Conservation (phyloP, 2,329 filamentous ascomycete species). For the Sclerotinia spermophila region DNA sequence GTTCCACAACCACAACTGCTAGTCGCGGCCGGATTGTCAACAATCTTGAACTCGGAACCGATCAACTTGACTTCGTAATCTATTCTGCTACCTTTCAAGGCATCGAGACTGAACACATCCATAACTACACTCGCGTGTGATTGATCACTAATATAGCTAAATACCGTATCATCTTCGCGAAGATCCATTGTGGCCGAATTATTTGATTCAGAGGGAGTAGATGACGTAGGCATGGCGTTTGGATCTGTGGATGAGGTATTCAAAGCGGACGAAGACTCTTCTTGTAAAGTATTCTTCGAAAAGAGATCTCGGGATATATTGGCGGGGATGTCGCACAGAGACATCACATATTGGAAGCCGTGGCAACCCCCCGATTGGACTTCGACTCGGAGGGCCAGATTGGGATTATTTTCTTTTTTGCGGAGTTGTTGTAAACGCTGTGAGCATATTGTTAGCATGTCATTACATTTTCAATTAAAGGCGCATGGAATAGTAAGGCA, state of each 20-base stretch:
- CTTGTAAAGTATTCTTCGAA: not conserved
- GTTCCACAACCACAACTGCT: slow-evolving; percentile 97
- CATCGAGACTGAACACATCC: slow-evolving; percentile 79
- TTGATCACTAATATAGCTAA: slow-evolving; percentile 59
- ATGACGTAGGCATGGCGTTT: slow-evolving; percentile 21
- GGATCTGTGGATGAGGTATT: slow-evolving; percentile 26
- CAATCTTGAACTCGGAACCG: slow-evolving; percentile 91
- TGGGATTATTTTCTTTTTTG: slow-evolving; percentile 65
- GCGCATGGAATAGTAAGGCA: not conserved
- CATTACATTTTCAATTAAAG: not conserved
- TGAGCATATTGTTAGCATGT: not conserved
- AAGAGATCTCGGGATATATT: slow-evolving; percentile 23
- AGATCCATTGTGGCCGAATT: slow-evolving; percentile 43
- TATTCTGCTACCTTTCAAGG: slow-evolving; percentile 89
- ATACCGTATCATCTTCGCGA: slow-evolving; percentile 77
- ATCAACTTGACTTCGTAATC: slow-evolving; percentile 97
- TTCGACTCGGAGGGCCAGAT: slow-evolving; percentile 82
- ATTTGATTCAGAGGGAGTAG: not conserved
- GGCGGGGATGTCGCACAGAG: slow-evolving; percentile 61
- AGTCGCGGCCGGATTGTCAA: slow-evolving; percentile 85
- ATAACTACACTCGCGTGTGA: slow-evolving; percentile 77
- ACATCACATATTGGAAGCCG: slow-evolving; percentile 97
- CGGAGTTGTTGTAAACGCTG: slow-evolving; percentile 47
- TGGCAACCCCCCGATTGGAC: slow-evolving; percentile 95
- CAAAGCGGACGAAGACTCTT: slow-evolving; percentile 23